Conservation (phyloP, 176 grass and related monocot species). For the Poa pratensis region DNA sequence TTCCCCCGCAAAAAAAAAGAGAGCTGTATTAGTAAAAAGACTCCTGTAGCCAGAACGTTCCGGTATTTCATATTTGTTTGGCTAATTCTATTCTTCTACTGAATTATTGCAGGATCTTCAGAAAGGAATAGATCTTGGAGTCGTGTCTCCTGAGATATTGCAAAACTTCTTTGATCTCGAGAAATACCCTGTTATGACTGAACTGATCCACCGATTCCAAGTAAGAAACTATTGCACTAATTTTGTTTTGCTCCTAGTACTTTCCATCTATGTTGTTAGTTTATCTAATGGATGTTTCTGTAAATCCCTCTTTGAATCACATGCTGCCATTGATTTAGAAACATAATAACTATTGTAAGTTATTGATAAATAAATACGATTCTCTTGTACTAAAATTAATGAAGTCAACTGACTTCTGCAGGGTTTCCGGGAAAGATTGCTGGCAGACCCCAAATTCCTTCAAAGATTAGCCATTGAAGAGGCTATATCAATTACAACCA, state of each 20-base stretch:
- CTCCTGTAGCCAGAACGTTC: constrained; percentile 20
- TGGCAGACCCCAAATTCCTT: constrained; percentile 96
- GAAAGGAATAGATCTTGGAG: constrained; percentile 95
- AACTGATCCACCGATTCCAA: constrained; percentile 92
- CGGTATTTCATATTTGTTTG: neutral
- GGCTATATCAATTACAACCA: constrained; percentile 90
- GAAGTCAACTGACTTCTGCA: constrained; percentile 36
- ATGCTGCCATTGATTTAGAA: constrained; percentile 1
- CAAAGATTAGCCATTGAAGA: constrained; percentile 96
- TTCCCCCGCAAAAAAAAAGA: neutral
- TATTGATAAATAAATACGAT: constrained; percentile 23
- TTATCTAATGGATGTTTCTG: constrained; percentile 31
- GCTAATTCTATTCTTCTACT: constrained; percentile 37
- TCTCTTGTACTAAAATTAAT: constrained; percentile 19
- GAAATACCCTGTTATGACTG: constrained; percentile 76
- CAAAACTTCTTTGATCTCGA: constrained; percentile 99
- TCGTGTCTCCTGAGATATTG: constrained; percentile 95
- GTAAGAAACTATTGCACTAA: constrained; percentile 42
- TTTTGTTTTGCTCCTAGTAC: constrained; percentile 6
- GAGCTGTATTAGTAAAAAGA: constrained; percentile 12
- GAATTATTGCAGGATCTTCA: constrained; percentile 69
- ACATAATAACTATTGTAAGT: constrained; percentile 7
- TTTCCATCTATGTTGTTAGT: constrained; percentile 21
- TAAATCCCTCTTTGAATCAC: constrained; percentile 19
- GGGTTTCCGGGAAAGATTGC: constrained; percentile 96